Percentiles rank a stretch among this genome's conserved stretches.
Evolutionary conservation across 1,284 basidiomycete species (phyloP).

Genomic region (Pseudozyma tsukubaensis): DNA sequence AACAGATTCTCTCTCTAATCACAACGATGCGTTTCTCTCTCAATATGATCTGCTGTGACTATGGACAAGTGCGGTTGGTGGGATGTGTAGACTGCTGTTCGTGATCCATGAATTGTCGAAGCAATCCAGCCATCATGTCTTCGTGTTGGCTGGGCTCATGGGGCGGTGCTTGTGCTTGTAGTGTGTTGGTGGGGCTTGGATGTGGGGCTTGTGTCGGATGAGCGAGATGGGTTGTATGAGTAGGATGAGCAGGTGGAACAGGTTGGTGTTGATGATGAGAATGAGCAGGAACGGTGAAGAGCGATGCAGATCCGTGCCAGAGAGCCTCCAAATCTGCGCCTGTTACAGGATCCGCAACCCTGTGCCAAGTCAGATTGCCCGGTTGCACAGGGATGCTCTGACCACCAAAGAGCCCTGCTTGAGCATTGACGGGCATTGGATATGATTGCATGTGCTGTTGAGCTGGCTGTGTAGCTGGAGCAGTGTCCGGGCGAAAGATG

Average conservation of each 20-base stretch:
- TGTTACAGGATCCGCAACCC: no score
- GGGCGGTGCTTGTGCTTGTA: neutral
- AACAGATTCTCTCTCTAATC: no score
- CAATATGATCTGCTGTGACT: no score
- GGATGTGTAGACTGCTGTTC: no score
- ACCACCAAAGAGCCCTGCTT: neutral
- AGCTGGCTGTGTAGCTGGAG: constrained; percentile 1
- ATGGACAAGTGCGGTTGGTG: no score
- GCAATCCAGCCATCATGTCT: constrained; percentile 15
- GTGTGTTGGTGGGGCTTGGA: neutral
- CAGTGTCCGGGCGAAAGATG: constrained; percentile 12
- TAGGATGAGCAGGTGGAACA: no score
- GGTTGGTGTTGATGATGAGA: constrained; percentile 9
- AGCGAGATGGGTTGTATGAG: no score
- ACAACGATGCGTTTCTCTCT: no score
- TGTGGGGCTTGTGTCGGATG: neutral
- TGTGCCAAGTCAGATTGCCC: no score
- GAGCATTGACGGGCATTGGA: neutral
- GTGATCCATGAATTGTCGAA: constrained; percentile 16
- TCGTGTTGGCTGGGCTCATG: constrained; percentile 10
- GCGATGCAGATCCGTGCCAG: neutral
- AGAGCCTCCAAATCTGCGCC: neutral
- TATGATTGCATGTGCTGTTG: neutral
- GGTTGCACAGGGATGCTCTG: no score
- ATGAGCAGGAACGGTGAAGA: neutral